Evolutionary conservation across 2,329 filamentous ascomycete genomes (phyloP).

Genomic region (Cyanodermella asteris): DNA sequence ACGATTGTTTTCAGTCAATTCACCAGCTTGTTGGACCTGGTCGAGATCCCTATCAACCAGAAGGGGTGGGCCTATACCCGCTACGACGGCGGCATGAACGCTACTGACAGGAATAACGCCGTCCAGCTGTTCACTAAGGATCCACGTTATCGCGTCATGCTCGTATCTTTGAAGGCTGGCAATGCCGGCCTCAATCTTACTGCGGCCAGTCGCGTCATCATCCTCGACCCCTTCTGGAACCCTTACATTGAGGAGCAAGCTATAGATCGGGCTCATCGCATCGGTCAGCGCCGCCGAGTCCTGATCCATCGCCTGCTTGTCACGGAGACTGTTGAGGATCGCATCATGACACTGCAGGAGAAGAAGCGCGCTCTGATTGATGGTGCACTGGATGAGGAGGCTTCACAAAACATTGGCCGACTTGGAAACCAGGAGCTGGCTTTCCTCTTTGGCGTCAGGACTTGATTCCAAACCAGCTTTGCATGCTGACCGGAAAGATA

Average conservation of each 20-base stretch:
- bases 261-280: slow-evolving; percentile 71
- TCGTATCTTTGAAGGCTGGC: slow-evolving; percentile 59
- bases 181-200: slow-evolving; percentile 75
- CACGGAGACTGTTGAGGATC: slow-evolving; percentile 62
- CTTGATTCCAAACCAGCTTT: too few relatives aligned
- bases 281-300: slow-evolving; percentile 56
- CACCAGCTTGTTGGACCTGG: slow-evolving; percentile 54
- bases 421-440: slow-evolving; percentile 45
- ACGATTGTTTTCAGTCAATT: slow-evolving; percentile 69
- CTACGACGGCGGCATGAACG: slow-evolving; percentile 57
- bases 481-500: too few relatives aligned
- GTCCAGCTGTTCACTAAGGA: slow-evolving; percentile 46
- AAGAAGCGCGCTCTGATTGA: slow-evolving; percentile 58
- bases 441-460: slow-evolving; percentile 44
- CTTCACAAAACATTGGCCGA: slow-evolving; percentile 41
- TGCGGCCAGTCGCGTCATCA: slow-evolving; percentile 63
- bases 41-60: slow-evolving; percentile 49
- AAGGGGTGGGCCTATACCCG: slow-evolving; percentile 38
- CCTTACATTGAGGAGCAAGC: slow-evolving; percentile 85
- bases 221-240: slow-evolving; percentile 89
- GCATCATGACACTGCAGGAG: slow-evolving; percentile 59
- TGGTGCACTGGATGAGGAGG: slow-evolving; percentile 57
- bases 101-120: slow-evolving; percentile 41
- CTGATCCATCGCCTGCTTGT: slow-evolving; percentile 63
- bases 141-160: slow-evolving; percentile 41